Percentiles rank a stretch among this genome's conserved stretches.
Conservation (phyloP, 208 protist genomes). For the Acanthamoeba castellanii region DNA sequence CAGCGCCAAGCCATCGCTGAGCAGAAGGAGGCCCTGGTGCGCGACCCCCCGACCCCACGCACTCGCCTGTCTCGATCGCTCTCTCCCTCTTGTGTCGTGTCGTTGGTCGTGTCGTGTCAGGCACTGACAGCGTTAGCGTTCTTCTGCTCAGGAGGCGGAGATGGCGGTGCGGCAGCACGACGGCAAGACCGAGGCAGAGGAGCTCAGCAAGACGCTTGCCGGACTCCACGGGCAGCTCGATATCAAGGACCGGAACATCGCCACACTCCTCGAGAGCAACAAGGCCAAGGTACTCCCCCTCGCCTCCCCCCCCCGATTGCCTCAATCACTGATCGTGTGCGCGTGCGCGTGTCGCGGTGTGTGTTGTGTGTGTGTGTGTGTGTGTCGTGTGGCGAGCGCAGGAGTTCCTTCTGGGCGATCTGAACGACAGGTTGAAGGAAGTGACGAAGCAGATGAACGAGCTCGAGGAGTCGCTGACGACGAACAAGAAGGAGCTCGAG, state of each 20-base stretch:
- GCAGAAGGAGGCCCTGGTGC: too few species aligned
- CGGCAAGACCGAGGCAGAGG: neutral
- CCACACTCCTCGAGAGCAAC: neutral
- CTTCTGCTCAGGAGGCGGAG: neutral
- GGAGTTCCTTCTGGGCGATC: neutral
- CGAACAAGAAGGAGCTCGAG: neutral
- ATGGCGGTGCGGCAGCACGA: neutral
- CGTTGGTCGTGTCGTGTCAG: too few species aligned
- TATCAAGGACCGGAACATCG: neutral
- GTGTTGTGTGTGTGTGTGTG: too few species aligned
- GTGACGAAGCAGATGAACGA: neutral
- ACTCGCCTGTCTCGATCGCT: too few species aligned
- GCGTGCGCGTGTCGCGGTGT: too few species aligned
- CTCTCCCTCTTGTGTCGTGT: too few species aligned
- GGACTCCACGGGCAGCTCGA: neutral
- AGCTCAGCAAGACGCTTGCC: neutral
- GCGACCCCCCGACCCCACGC: too few species aligned
- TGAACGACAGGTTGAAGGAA: neutral
- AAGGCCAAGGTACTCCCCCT: neutral
- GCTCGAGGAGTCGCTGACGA: neutral
- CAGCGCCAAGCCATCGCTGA: neutral
- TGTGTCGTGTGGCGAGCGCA: neutral
- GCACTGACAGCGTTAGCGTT: neutral
- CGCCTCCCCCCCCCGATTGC: neutral
- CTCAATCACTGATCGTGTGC: neutral